These are phyloP conservation scores for Halenospora varia DNA, from an alignment of 495 filamentous ascomycete species.

Conservation along the genomic window DNA sequence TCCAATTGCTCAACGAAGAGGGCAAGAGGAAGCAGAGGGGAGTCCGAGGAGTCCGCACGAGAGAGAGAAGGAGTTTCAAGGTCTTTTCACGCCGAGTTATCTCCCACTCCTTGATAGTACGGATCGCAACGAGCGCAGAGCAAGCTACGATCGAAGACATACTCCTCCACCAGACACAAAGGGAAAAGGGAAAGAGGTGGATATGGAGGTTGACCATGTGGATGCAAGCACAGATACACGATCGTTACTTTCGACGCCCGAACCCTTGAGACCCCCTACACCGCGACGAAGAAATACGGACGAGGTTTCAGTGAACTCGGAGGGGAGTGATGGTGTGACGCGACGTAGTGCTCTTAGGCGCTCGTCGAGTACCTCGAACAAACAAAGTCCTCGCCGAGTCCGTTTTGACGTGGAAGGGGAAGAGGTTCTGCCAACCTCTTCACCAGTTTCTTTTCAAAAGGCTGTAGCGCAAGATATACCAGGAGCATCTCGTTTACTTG, in stretches of 20 bases:
- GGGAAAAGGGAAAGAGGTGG: slow-evolving; percentile 9
- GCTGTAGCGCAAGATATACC: slow-evolving; percentile 15
- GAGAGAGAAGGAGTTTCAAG: slow-evolving; percentile 53
- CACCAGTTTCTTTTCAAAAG: slow-evolving; percentile 28
- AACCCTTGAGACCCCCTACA: slow-evolving; percentile 7
- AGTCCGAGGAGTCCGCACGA: slow-evolving; percentile 39
- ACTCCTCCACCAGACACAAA: slow-evolving; percentile 8
- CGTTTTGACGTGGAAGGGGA: slow-evolving; percentile 49
- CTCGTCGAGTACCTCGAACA: slow-evolving; percentile 38
- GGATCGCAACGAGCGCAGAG: slow-evolving; percentile 27
- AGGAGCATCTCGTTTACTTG: not conserved
- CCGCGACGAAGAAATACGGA: slow-evolving; percentile 23
- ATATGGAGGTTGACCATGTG: slow-evolving; percentile 13
- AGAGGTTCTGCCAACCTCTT: slow-evolving; percentile 48
- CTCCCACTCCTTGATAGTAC: slow-evolving; percentile 51
- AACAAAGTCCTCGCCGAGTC: slow-evolving; percentile 45
- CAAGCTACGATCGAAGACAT: slow-evolving; percentile 9
- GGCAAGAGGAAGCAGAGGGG: slow-evolving; percentile 3
- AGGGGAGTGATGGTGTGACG: slow-evolving; percentile 33
- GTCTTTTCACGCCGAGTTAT: slow-evolving; percentile 56
- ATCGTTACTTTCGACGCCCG: slow-evolving; percentile 13
- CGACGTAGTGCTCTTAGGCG: slow-evolving; percentile 47
- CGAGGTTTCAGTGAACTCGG: slow-evolving; percentile 34
- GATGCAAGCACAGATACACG: slow-evolving; percentile 18
- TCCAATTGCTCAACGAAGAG: slow-evolving; percentile 17